These are phyloP conservation scores for Polygonum aviculare DNA, from an alignment of 148 eudicot genomes.

Conservation along the genomic window DNA sequence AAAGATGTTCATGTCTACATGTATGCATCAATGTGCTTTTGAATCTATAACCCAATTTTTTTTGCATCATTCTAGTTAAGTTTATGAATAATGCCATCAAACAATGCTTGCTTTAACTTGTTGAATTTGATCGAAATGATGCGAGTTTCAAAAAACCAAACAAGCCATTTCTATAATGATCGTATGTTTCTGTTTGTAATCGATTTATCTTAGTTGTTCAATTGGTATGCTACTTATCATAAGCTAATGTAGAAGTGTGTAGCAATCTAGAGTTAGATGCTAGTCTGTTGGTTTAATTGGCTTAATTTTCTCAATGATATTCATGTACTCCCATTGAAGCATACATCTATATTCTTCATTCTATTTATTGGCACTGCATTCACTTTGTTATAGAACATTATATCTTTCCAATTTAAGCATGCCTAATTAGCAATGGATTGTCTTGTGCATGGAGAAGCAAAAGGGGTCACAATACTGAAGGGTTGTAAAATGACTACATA, in stretches of 20 bases:
- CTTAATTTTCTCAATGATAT: not conserved
- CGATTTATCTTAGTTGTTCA: not conserved
- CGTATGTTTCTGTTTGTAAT: not conserved
- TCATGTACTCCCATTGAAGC: not conserved
- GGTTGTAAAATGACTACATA: not conserved
- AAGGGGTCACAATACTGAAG: slow-evolving; percentile 12
- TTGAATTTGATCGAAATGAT: not conserved
- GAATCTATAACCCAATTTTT: not conserved
- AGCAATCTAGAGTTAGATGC: not conserved
- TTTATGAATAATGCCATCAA: not conserved
- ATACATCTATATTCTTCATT: not conserved
- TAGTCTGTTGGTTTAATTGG: not conserved
- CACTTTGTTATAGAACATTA: not conserved
- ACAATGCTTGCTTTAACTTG: not conserved
- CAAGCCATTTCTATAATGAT: not conserved
- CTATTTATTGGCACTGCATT: not conserved
- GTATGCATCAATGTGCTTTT: not conserved
- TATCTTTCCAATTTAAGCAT: not conserved
- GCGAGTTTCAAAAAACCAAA: not conserved
- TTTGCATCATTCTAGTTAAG: not conserved
- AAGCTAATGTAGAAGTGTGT: not conserved
- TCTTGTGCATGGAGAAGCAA: slow-evolving; percentile 30
- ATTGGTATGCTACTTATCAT: not conserved
- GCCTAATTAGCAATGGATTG: not conserved
- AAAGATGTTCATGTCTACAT: not conserved